Conservation (phyloP, 1,139 yeast species). For the Nakaseomyces uthaithaninus region DNA sequence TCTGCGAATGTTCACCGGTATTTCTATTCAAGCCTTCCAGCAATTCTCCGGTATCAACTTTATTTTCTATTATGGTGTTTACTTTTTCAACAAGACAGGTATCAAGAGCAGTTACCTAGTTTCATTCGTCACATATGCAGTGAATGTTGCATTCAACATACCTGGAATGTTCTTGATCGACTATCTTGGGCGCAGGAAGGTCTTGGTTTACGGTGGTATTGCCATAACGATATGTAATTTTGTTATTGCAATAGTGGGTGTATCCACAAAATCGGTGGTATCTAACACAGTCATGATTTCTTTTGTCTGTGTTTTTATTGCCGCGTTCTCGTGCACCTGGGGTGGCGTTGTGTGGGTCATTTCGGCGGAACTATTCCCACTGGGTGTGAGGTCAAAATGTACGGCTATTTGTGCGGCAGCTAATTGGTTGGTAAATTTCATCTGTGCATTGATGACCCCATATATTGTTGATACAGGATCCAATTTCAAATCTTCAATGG, state of each 20-base stretch:
- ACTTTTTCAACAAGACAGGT: conserved; percentile 59
- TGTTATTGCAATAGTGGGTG: conserved; percentile 60
- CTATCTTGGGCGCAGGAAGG: conserved; percentile 54
- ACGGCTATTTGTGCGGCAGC: conserved; percentile 70
- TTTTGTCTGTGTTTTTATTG: conserved; percentile 69
- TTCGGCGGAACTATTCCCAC: conserved; percentile 70
- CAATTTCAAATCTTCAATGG: conserved; percentile 52
- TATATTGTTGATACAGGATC: conserved; percentile 53
- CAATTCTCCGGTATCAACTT: conserved; percentile 75
- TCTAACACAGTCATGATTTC: conserved; percentile 71
- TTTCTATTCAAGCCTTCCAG: conserved; percentile 60
- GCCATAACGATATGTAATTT: conserved; percentile 58
- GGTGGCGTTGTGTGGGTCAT: conserved; percentile 80
- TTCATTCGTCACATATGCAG: conserved; percentile 64
- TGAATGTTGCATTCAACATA: conserved; percentile 58
- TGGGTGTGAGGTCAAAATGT: conserved; percentile 72
- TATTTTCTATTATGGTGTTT: conserved; percentile 71
- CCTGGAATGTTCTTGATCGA: conserved; percentile 69
- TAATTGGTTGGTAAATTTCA: conserved; percentile 76
- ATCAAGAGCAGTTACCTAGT: conserved; percentile 51
- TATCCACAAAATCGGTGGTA: conserved; percentile 39
- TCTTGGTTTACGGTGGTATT: conserved; percentile 53
- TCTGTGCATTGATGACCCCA: conserved; percentile 68
- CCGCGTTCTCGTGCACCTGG: conserved; percentile 80
- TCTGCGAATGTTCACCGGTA: conserved; percentile 59